These are phyloP conservation scores for Diaporthe nobilis DNA, from an alignment of 2,329 filamentous ascomycete genomes.

Conservation along the genomic window DNA sequence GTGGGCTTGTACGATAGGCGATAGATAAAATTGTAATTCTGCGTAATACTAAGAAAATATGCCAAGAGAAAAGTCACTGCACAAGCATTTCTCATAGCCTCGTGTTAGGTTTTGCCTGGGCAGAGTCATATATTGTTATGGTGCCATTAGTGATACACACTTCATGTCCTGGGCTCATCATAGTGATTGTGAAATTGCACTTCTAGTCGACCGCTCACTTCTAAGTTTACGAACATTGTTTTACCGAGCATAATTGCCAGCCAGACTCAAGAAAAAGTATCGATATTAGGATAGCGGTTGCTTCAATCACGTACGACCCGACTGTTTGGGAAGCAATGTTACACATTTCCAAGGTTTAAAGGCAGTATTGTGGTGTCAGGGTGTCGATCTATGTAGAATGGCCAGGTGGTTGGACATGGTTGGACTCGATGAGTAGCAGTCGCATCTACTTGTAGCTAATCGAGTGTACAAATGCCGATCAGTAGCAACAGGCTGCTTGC, in stretches of 20 bases:
- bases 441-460: neutral
- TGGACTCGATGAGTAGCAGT: neutral
- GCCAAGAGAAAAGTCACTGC: neutral
- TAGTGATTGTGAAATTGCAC: too few relatives aligned
- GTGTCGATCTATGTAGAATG: neutral
- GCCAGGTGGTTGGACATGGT: neutral
- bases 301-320: neutral
- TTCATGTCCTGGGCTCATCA: neutral
- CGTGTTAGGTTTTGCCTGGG: neutral
- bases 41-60: neutral
- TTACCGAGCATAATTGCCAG: too few relatives aligned
- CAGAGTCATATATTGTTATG: neutral
- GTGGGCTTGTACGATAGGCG: neutral
- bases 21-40: neutral
- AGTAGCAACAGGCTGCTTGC: neutral
- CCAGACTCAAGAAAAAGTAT: too few relatives aligned
- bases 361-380: neutral
- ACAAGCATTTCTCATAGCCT: neutral
- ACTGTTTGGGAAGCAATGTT: neutral
- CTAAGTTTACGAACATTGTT: too few relatives aligned
- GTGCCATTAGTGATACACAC: neutral
- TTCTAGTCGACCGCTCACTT: too few relatives aligned
- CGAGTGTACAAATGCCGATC: slow-evolving; percentile 6
- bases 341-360: neutral
- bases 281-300: too few relatives aligned